Evolutionary conservation across 1,284 basidiomycete species (phyloP).

Genomic region (Neotropicomus parvogracilis): DNA sequence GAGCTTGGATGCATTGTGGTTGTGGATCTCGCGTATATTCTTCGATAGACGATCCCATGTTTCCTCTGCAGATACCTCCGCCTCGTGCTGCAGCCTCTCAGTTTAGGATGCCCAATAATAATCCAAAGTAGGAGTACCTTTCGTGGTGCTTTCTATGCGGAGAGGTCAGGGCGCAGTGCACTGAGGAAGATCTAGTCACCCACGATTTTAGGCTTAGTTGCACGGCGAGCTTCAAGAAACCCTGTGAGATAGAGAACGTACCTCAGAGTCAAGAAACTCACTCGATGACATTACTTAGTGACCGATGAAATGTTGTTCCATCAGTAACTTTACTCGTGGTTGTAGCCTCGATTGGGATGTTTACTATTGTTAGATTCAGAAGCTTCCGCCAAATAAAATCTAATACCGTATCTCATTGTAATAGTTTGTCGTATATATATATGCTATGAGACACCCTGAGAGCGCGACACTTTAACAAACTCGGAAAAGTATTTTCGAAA

Average conservation of each 20-base stretch:
- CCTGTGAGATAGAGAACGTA: background rate
- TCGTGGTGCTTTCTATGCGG: slow-evolving; percentile 49
- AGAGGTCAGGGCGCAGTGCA: slow-evolving; percentile 21
- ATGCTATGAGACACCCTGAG: slow-evolving; percentile 47
- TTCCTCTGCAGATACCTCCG: slow-evolving; percentile 64
- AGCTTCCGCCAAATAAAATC: slow-evolving; percentile 32
- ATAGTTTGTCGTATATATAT: background rate
- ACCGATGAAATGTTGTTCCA: slow-evolving; percentile 17
- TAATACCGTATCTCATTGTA: background rate
- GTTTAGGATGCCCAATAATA: background rate
- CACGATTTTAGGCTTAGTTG: slow-evolving; percentile 49
- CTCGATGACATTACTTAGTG: slow-evolving; percentile 41
- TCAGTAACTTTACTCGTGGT: slow-evolving; percentile 11
- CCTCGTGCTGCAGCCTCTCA: slow-evolving; percentile 50
- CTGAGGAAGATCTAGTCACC: slow-evolving; percentile 29
- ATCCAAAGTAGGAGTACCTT: slow-evolving; percentile 37
- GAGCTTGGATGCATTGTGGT: slow-evolving; percentile 88
- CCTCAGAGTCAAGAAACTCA: slow-evolving; percentile 26
- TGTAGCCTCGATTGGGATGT: slow-evolving; percentile 19
- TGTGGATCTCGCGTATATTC: slow-evolving; percentile 94
- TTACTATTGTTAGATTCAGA: slow-evolving; percentile 35
- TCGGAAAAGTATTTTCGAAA: slow-evolving; percentile 92
- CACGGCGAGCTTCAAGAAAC: slow-evolving; percentile 37
- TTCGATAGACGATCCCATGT: slow-evolving; percentile 74
- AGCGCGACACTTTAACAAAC: slow-evolving; percentile 70